These are phyloP conservation scores for Berberis thunbergii DNA, from an alignment of 164 flowering plant genomes.

Conservation along the genomic window DNA sequence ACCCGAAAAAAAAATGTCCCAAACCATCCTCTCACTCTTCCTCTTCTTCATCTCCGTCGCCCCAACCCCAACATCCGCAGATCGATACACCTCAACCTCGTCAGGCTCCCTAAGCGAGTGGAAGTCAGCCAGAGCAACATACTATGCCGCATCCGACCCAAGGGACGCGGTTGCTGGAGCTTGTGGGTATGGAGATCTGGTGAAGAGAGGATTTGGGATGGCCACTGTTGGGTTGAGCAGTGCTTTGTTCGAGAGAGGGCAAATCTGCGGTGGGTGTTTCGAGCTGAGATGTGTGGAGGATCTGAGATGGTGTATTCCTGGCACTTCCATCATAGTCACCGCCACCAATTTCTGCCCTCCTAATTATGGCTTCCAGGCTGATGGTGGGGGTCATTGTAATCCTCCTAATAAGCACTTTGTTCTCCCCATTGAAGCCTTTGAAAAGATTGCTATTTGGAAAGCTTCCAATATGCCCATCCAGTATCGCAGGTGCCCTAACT, in stretches of 20 bases:
- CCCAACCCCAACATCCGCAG: not conserved
- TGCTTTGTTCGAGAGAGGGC: slow-evolving; percentile 55
- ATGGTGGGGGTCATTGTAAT: slow-evolving; percentile 77
- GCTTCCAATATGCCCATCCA: slow-evolving; percentile 91
- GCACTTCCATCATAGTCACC: slow-evolving; percentile 82
- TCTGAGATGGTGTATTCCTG: slow-evolving; percentile 76
- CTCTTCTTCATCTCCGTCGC: not conserved
- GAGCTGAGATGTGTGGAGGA: slow-evolving; percentile 81
- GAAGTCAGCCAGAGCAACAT: slow-evolving; percentile 76
- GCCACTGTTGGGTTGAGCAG: slow-evolving; percentile 78
- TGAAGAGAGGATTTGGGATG: slow-evolving; percentile 60
- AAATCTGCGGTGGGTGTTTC: slow-evolving; percentile 93
- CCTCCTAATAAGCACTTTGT: slow-evolving; percentile 83
- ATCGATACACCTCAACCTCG: slow-evolving; percentile 15
- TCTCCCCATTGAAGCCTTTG: slow-evolving; percentile 82
- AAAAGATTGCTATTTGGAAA: slow-evolving; percentile 95
- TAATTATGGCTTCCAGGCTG: slow-evolving; percentile 54
- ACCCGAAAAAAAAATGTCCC: not conserved
- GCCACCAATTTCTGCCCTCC: slow-evolving; percentile 96
- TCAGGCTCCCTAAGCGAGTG: slow-evolving; percentile 38
- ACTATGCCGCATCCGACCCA: slow-evolving; percentile 73
- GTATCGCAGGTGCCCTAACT: slow-evolving; percentile 52
- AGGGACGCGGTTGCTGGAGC: slow-evolving; percentile 77
- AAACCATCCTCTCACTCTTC: not conserved
- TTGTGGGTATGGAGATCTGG: slow-evolving; percentile 83